Evolutionary conservation across 192 early-diverging fungal genomes (phyloP).

Genomic region (Backusella tarrabulga): DNA sequence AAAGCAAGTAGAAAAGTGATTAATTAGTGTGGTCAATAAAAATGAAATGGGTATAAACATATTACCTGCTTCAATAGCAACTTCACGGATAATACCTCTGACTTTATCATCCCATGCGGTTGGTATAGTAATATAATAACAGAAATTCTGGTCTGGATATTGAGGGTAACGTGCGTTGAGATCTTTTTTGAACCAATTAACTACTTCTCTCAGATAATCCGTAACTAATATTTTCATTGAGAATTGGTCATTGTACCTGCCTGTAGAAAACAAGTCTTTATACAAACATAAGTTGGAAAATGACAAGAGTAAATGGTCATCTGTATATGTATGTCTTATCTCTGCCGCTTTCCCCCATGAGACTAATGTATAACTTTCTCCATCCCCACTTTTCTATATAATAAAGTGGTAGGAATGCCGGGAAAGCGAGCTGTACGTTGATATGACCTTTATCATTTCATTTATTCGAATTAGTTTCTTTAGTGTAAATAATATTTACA

Average conservation of each 20-base stretch:
- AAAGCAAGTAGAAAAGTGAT: background rate
- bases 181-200: background rate
- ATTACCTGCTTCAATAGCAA: conserved; percentile 38
- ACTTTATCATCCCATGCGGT: conserved; percentile 48
- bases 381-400: conserved; percentile 23
- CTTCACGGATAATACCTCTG: conserved; percentile 43
- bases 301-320: conserved; percentile 32
- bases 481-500: background rate
- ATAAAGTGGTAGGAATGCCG: conserved; percentile 35
- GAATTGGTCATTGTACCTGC: conserved; percentile 40
- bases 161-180: background rate
- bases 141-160: background rate
- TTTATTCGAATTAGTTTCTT: background rate
- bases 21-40: background rate
- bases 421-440: conserved; percentile 21
- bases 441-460: conserved; percentile 26
- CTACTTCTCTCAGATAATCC: background rate
- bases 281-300: conserved; percentile 38
- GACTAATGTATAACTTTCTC: conserved; percentile 25
- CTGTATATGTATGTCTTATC: background rate
- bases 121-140: conserved; percentile 46
- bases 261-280: conserved; percentile 23
- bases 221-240: conserved; percentile 35
- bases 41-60: background rate
- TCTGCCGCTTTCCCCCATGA: conserved; percentile 29